Conservation (phyloP, 1,284 basidiomycete species). For the Moniliophthora roreri region DNA sequence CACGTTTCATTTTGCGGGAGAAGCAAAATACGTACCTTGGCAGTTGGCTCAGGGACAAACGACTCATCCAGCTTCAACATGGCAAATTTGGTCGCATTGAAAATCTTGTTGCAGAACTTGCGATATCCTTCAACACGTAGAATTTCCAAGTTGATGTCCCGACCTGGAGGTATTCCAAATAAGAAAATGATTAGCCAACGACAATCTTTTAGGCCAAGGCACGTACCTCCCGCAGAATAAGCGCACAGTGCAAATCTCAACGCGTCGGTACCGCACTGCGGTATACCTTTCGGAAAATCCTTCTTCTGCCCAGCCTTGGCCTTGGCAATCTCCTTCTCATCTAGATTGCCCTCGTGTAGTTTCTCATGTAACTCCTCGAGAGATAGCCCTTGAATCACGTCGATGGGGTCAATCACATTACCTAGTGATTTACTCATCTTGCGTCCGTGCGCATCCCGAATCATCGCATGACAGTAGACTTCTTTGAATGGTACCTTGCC, state of each 20-base stretch:
- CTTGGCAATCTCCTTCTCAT: constrained; percentile 91
- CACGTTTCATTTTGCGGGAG: neutral
- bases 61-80: constrained; percentile 89
- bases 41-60: constrained; percentile 73
- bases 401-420: constrained; percentile 97
- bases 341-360: constrained; percentile 89
- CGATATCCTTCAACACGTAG: constrained; percentile 97
- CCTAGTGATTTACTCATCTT: constrained; percentile 99
- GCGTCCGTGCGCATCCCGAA: constrained; percentile 96
- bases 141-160: constrained; percentile 96
- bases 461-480: constrained; percentile 99
- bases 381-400: constrained; percentile 88
- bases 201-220: constrained; percentile 1
- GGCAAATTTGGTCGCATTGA: constrained; percentile 99
- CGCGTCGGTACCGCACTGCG: constrained; percentile 97
- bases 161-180: constrained; percentile 46
- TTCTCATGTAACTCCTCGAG: constrained; percentile 89
- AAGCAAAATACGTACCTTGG: constrained; percentile 50
- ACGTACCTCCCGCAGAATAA: constrained; percentile 84
- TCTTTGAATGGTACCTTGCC: constrained; percentile 94
- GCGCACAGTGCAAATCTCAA: constrained; percentile 94
- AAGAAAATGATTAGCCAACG: neutral
- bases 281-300: constrained; percentile 98
- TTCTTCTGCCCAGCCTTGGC: constrained; percentile 97
- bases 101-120: constrained; percentile 99